phyloP scores from a whole-genome alignment of 345 rosid genomes.

The Firmiana major region DNA sequence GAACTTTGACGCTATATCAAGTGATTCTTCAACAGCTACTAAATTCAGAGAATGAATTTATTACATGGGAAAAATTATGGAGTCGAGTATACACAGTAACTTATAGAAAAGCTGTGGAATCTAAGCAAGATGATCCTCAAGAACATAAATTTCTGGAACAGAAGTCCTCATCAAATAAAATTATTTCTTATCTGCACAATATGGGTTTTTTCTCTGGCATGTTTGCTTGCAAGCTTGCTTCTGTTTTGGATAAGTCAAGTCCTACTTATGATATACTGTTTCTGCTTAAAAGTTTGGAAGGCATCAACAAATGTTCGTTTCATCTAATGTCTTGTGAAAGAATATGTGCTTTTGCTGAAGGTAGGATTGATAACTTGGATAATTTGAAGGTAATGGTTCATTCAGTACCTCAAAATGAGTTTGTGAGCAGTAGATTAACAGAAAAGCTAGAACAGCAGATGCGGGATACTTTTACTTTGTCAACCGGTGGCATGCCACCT shows the following conservation, averaged over 20 bases:
- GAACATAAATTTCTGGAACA: conserved; percentile 20
- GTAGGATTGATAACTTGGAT: conserved; percentile 57
- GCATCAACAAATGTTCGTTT: conserved; percentile 59
- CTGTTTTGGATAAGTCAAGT: conserved; percentile 47
- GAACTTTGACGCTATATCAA: conserved; percentile 62
- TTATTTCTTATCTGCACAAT: conserved; percentile 20
- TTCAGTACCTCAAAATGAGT: conserved; percentile 57
- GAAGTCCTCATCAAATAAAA: conserved; percentile 24
- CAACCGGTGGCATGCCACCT: conserved; percentile 66
- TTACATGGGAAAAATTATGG: conserved; percentile 49
- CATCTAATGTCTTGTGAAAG: conserved; percentile 63
- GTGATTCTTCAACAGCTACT: conserved; percentile 69
- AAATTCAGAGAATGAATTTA: conserved; percentile 49
- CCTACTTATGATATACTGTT: conserved; percentile 59
- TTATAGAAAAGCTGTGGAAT: conserved; percentile 46
- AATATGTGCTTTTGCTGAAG: conserved; percentile 61
- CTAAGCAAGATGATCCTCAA: conserved; percentile 24
- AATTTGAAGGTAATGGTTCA: conserved; percentile 45
- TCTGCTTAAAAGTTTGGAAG: conserved; percentile 76
- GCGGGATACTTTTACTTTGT: conserved; percentile 68
- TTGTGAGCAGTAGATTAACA: conserved; percentile 76
- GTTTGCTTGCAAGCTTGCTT: conserved; percentile 49
- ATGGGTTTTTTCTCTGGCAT: conserved; percentile 46
- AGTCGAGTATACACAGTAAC: conserved; percentile 56
- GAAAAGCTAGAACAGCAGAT: conserved; percentile 94